These are phyloP conservation scores for Stylosanthes scabra DNA, from an alignment of 331 rosid genomes.

Conservation along the genomic window DNA sequence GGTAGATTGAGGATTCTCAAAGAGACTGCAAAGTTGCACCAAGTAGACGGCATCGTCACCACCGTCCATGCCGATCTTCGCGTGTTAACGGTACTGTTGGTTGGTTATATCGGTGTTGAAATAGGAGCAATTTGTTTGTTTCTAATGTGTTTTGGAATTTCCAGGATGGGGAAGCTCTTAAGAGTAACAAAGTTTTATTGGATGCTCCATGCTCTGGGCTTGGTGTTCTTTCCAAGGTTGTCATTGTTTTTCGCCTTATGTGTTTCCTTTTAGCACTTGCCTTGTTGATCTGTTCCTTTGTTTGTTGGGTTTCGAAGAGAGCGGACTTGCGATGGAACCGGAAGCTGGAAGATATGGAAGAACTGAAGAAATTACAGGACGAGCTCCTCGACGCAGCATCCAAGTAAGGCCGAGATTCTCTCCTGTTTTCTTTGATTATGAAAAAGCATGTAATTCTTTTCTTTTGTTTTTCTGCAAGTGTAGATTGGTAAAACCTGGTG, in stretches of 20 bases:
- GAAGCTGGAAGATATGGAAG: slow-evolving; percentile 72
- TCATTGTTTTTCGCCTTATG: slow-evolving; percentile 7
- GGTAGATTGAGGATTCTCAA: slow-evolving; percentile 87
- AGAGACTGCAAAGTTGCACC: slow-evolving; percentile 84
- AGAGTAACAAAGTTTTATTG: slow-evolving; percentile 78
- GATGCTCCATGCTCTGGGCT: slow-evolving; percentile 91
- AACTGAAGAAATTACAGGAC: slow-evolving; percentile 78
- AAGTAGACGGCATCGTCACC: slow-evolving; percentile 70
- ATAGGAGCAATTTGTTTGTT: slow-evolving; percentile 26
- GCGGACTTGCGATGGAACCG: slow-evolving; percentile 93
- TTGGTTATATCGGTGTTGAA: not conserved
- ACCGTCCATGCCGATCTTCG: slow-evolving; percentile 73
- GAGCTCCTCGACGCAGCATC: slow-evolving; percentile 84
- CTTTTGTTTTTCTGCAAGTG: slow-evolving; percentile 28
- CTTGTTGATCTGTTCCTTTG: slow-evolving; percentile 22
- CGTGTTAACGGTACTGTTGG: slow-evolving; percentile 49
- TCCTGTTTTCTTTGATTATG: no score
- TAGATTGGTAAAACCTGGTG: slow-evolving; percentile 89
- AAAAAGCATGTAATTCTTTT: slow-evolving; percentile 3
- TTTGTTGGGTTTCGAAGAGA: slow-evolving; percentile 61
- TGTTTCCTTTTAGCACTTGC: slow-evolving; percentile 1
- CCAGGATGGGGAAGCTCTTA: slow-evolving; percentile 58
- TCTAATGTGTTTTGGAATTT: slow-evolving; percentile 37
- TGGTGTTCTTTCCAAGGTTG: slow-evolving; percentile 93
- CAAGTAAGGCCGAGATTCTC: slow-evolving; percentile 63